phyloP scores from a whole-genome alignment of 2,329 filamentous ascomycete genomes.

The Hypoxylon sp. region DNA sequence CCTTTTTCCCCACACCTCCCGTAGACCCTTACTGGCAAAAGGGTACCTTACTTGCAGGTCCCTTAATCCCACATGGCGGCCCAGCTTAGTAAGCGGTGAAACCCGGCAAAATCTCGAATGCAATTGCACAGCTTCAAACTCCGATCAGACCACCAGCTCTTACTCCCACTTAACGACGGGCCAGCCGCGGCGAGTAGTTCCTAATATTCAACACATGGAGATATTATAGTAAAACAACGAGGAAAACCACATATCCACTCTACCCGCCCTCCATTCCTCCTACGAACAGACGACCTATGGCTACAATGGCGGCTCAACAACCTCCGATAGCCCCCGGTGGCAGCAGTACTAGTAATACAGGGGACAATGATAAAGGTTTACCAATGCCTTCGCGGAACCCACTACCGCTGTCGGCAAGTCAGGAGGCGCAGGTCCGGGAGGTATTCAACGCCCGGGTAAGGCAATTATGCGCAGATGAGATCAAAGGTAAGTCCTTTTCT shows the following conservation, averaged over 20 bases:
- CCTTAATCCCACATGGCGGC: conserved; percentile 6
- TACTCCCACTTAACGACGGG: conserved; percentile 9
- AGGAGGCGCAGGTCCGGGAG: conserved; percentile 58
- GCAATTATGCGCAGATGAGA: conserved; percentile 79
- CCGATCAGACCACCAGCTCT: conserved; percentile 18
- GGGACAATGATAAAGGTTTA: conserved; percentile 46
- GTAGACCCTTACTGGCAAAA: background rate
- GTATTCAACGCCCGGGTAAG: conserved; percentile 73
- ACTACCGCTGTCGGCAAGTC: conserved; percentile 72
- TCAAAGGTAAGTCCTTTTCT: conserved; percentile 70
- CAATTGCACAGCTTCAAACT: conserved; percentile 30
- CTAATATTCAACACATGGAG: conserved; percentile 25
- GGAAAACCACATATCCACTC: background rate
- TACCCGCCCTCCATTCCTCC: background rate
- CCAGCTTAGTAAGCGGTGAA: conserved; percentile 43
- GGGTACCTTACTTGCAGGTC: background rate
- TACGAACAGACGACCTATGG: conserved; percentile 48
- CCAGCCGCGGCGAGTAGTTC: background rate
- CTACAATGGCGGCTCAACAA: conserved; percentile 58
- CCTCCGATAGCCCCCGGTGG: conserved; percentile 46
- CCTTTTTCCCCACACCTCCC: background rate
- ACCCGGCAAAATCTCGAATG: conserved; percentile 43
- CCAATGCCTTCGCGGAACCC: conserved; percentile 78
- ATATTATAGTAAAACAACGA: conserved; percentile 26
- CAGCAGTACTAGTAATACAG: conserved; percentile 16